These are phyloP conservation scores for Eragrostis nindensis DNA, from an alignment of 176 grass and related monocot species.

Conservation along the genomic window DNA sequence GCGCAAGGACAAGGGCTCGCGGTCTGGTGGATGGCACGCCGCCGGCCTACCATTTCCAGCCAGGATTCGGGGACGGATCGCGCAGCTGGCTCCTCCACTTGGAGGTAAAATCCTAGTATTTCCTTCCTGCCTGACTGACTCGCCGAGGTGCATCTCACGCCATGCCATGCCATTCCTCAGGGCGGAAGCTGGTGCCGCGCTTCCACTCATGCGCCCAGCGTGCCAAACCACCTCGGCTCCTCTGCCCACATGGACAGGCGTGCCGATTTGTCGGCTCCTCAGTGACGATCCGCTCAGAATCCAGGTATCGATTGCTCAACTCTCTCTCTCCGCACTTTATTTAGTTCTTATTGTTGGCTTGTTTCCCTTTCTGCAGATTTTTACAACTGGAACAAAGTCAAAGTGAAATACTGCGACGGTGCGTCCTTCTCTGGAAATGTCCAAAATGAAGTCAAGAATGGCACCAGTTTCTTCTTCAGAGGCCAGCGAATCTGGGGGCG, in stretches of 20 bases:
- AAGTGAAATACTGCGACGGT: conserved; percentile 87
- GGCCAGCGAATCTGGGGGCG: conserved; percentile 75
- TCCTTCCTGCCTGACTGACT: not conserved
- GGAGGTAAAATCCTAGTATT: conserved; percentile 31
- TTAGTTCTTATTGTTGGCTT: no score
- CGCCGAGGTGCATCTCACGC: no score
- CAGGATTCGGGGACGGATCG: conserved; percentile 62
- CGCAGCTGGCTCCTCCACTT: conserved; percentile 72
- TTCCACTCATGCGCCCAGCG: conserved; percentile 45
- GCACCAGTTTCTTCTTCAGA: conserved; percentile 68
- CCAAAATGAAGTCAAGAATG: conserved; percentile 56
- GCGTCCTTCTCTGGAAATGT: conserved; percentile 79
- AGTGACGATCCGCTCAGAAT: conserved; percentile 64
- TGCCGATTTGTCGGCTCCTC: conserved; percentile 66
- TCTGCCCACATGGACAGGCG: conserved; percentile 62
- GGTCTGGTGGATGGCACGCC: conserved; percentile 74
- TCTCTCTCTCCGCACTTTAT: no score
- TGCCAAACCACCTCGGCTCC: conserved; percentile 55
- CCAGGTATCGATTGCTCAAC: conserved; percentile 47
- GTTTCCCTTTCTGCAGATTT: conserved; percentile 64
- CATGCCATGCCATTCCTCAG: conserved; percentile 16
- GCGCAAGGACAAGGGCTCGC: conserved; percentile 32
- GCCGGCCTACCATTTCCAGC: conserved; percentile 64
- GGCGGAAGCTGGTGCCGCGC: conserved; percentile 78
- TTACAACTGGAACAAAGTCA: conserved; percentile 96